These are phyloP conservation scores for Martiniozyma abietophila DNA, from an alignment of 805 yeast species.

Conservation along the genomic window DNA sequence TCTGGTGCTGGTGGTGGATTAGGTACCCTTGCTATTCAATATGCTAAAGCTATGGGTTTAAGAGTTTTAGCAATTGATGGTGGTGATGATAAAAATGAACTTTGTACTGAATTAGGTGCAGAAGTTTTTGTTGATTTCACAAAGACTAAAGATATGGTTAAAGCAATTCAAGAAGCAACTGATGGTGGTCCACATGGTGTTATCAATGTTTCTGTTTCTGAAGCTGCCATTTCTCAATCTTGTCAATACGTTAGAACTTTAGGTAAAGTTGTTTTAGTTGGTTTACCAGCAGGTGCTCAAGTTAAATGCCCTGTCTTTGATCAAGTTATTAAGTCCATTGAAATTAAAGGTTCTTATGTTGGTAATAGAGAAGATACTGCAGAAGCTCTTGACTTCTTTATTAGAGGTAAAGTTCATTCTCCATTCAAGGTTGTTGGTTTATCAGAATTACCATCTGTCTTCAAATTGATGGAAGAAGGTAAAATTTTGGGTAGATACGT, in stretches of 20 bases:
- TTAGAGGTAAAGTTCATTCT: conserved; percentile 55
- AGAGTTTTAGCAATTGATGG: conserved; percentile 67
- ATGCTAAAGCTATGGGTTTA: conserved; percentile 68
- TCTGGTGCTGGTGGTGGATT: conserved; percentile 82
- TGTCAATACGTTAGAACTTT: conserved; percentile 48
- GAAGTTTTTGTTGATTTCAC: conserved; percentile 53
- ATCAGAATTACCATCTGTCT: conserved; percentile 59
- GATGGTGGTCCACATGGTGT: conserved; percentile 57
- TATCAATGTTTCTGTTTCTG: conserved; percentile 54
- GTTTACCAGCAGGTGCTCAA: conserved; percentile 73
- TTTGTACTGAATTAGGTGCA: conserved; percentile 50
- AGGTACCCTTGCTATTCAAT: conserved; percentile 68
- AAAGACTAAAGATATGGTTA: conserved; percentile 33
- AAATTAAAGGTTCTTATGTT: conserved; percentile 74
- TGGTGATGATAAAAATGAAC: conserved; percentile 54
- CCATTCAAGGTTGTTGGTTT: conserved; percentile 68
- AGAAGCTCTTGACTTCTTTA: conserved; percentile 64
- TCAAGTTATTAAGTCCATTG: conserved; percentile 63
- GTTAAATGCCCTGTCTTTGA: conserved; percentile 61
- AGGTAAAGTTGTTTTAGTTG: conserved; percentile 57
- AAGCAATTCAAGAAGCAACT: conserved; percentile 32
- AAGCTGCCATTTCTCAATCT: conserved; percentile 42
- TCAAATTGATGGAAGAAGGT: conserved; percentile 73
- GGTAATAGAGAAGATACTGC: conserved; percentile 85
- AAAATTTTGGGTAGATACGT: conserved; percentile 85